Evolutionary conservation across 1,284 basidiomycete genomes (phyloP).

Genomic region (Entoloma clypeatum): DNA sequence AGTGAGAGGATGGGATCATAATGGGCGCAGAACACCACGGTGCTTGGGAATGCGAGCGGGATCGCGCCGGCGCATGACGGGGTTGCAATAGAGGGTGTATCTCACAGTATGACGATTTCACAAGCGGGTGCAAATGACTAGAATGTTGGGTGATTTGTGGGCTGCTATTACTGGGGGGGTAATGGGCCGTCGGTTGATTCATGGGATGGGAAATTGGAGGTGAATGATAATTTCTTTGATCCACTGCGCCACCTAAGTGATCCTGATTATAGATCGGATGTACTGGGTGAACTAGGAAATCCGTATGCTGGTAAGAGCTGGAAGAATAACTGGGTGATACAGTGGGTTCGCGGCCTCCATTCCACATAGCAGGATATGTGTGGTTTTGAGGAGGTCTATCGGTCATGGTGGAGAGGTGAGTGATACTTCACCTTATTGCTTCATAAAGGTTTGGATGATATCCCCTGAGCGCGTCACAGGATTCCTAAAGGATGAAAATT

Average conservation of each 20-base stretch:
- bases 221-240: conserved; percentile 16
- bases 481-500: conserved; percentile 15
- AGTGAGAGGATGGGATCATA: conserved; percentile 16
- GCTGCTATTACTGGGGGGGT: conserved; percentile 10
- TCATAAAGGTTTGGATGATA: conserved; percentile 20
- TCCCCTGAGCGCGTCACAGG: conserved; percentile 20
- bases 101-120: conserved; percentile 17
- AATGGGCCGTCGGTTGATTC: conserved; percentile 10
- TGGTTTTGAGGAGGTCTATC: conserved; percentile 18
- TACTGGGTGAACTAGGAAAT: conserved; percentile 9
- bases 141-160: conserved; percentile 12
- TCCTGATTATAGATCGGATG: conserved; percentile 14
- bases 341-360: conserved; percentile 13
- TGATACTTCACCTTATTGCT: conserved; percentile 14
- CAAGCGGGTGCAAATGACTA: conserved; percentile 22
- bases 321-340: conserved; percentile 14
- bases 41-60: conserved; percentile 22
- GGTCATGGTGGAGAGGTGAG: conserved; percentile 15
- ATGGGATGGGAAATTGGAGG: conserved; percentile 14
- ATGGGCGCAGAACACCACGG: conserved; percentile 17
- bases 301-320: conserved; percentile 13
- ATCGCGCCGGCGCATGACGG: conserved; percentile 17
- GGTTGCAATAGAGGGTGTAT: conserved; percentile 17
- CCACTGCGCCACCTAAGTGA: conserved; percentile 12
- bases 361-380: conserved; percentile 17